phyloP scores from a whole-genome alignment of 805 yeast species.

The Candida odintsovae region DNA sequence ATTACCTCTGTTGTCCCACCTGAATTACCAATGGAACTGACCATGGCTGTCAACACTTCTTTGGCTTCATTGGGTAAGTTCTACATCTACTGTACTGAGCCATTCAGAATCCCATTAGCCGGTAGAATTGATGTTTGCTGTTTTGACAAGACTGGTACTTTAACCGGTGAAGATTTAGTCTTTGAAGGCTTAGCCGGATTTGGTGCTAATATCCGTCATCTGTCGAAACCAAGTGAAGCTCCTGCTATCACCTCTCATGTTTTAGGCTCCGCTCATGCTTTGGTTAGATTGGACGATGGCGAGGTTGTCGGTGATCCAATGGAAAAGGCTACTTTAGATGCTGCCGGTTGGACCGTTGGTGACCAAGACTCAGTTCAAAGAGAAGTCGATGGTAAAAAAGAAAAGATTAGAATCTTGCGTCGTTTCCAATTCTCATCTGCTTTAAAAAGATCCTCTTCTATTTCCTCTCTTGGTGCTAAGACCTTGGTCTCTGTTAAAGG shows the following conservation, averaged over 20 bases:
- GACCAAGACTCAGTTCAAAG: constrained; percentile 65
- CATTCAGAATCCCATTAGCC: constrained; percentile 95
- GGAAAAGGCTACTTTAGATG: constrained; percentile 93
- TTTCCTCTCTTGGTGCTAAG: constrained; percentile 53
- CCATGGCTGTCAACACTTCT: constrained; percentile 95
- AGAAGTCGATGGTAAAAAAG: constrained; percentile 26
- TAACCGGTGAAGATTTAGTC: constrained; percentile 93
- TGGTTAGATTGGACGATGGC: constrained; percentile 91
- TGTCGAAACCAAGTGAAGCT: constrained; percentile 52
- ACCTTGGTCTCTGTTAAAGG: constrained; percentile 87
- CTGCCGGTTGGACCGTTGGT: constrained; percentile 80
- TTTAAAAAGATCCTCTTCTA: constrained; percentile 88
- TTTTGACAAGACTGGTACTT: constrained; percentile 96
- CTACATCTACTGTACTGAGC: constrained; percentile 95
- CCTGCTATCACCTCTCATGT: constrained; percentile 66
- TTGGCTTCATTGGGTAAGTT: constrained; percentile 81
- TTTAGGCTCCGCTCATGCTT: constrained; percentile 93
- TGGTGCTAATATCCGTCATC: constrained; percentile 43
- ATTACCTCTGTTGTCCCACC: constrained; percentile 98
- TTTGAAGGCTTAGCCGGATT: constrained; percentile 96
- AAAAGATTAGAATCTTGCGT: constrained; percentile 69
- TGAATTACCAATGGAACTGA: constrained; percentile 97
- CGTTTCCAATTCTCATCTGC: constrained; percentile 97
- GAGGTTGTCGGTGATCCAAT: constrained; percentile 98
- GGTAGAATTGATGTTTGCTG: constrained; percentile 98